Evolutionary conservation across 2,329 filamentous ascomycete genomes (phyloP).

Genomic region (Fusarium dimerum): DNA sequence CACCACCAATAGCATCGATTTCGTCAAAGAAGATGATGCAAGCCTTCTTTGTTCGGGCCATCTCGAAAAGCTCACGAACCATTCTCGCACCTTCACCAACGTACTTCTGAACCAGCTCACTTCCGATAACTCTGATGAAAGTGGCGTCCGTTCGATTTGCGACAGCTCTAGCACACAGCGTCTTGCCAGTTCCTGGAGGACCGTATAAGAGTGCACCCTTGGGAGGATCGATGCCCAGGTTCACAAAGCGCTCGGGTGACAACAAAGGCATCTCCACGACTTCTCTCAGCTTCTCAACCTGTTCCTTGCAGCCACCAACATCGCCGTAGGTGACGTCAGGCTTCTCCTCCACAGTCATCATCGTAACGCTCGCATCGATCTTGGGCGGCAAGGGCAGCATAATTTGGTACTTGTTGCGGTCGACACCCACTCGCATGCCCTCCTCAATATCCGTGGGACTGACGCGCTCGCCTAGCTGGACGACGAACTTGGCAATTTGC

Average conservation of each 20-base stretch:
- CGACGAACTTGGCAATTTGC: conserved; percentile 99
- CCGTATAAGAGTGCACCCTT: conserved; percentile 97
- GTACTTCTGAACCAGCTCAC: conserved; percentile 97
- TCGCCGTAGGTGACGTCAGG: conserved; percentile 98
- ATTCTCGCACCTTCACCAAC: conserved; percentile 97
- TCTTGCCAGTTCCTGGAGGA: conserved; percentile 98
- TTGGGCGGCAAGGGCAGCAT: conserved; percentile 93
- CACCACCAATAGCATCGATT: conserved; percentile 93
- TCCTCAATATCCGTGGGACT: conserved; percentile 99
- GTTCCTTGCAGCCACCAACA: conserved; percentile 98
- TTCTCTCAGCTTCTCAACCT: conserved; percentile 98
- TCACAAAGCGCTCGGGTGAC: conserved; percentile 95
- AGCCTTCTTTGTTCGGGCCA: conserved; percentile 98
- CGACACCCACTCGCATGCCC: conserved; percentile 97
- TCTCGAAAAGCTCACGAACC: conserved; percentile 98
- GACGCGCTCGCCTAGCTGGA: conserved; percentile 94
- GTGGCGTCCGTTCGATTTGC: conserved; percentile 98
- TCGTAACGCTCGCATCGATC: conserved; percentile 98
- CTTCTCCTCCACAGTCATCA: conserved; percentile 99
- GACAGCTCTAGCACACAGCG: conserved; percentile 93
- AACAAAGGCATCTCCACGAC: conserved; percentile 98
- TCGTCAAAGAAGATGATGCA: conserved; percentile 99
- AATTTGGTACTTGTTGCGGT: conserved; percentile 99
- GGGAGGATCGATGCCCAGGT: conserved; percentile 96
- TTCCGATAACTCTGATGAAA: conserved; percentile 98